A percentile compares a stretch with the other conserved stretches of the same genome.
phyloP scores from a whole-genome alignment of 441 rosid species.

The Flueggea neowawraea region DNA sequence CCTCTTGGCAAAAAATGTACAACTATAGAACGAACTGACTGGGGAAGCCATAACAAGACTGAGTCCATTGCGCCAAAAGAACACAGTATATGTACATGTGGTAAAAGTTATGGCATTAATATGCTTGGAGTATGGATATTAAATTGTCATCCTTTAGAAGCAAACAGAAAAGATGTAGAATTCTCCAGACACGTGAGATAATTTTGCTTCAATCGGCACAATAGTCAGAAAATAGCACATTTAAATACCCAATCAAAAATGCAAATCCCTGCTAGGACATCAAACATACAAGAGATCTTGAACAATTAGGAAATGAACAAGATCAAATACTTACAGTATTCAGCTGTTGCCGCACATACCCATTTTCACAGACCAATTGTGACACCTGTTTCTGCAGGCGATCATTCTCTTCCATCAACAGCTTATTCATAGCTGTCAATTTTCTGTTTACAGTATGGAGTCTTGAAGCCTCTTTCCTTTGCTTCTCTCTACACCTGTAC shows the following conservation, averaged over 20 bases:
- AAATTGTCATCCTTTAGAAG: too few relatives aligned
- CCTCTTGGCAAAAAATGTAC: too few relatives aligned
- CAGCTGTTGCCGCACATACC: conserved; percentile 85
- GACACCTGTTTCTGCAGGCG: conserved; percentile 97
- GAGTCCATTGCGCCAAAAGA: too few relatives aligned
- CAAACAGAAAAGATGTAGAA: not conserved
- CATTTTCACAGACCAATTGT: conserved; percentile 93
- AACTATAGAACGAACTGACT: too few relatives aligned
- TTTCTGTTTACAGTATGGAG: conserved; percentile 92
- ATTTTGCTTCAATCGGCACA: not conserved
- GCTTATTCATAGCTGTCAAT: conserved; percentile 92
- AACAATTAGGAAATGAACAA: not conserved
- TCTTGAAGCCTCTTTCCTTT: conserved; percentile 93
- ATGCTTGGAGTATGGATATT: too few relatives aligned
- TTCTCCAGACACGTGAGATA: too few relatives aligned
- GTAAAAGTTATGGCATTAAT: too few relatives aligned
- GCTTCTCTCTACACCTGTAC: conserved; percentile 98
- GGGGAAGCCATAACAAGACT: too few relatives aligned
- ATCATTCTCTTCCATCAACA: conserved; percentile 99
- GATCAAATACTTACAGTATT: conserved; percentile 50
- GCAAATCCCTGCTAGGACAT: not conserved
- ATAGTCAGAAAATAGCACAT: not conserved
- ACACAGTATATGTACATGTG: too few relatives aligned
- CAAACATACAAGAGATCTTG: too few relatives aligned
- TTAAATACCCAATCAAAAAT: too few relatives aligned